A percentile compares a stretch with the other conserved stretches of the same genome.
phyloP scores from a whole-genome alignment of 140 eudicot species.

The Flaveria floridana region DNA sequence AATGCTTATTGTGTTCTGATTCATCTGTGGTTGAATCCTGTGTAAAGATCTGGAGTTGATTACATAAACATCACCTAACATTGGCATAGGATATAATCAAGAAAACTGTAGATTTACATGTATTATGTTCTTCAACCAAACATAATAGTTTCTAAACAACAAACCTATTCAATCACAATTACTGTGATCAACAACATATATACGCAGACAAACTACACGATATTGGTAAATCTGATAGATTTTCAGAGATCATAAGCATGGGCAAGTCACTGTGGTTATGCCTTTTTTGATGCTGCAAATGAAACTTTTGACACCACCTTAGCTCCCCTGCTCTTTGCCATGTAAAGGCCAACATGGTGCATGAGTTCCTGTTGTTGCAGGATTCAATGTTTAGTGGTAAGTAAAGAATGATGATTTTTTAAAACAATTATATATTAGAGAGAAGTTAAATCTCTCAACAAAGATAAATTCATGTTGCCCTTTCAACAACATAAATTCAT shows the following conservation, averaged over 20 bases:
- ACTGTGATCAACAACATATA: background rate
- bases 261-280: constrained; percentile 14
- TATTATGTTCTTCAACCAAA: background rate
- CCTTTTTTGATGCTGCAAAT: constrained; percentile 33
- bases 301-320: constrained; percentile 83
- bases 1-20: background rate
- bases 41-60: background rate
- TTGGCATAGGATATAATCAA: background rate
- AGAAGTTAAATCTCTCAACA: constrained; percentile 14
- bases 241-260: background rate
- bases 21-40: too few species aligned
- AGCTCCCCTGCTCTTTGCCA: constrained; percentile 97
- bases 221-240: background rate
- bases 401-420: background rate
- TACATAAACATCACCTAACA: background rate
- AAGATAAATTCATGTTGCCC: too few species aligned
- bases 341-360: constrained; percentile 96
- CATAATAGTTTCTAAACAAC: background rate
- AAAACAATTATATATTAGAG: background rate
- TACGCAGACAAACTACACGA: background rate
- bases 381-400: background rate
- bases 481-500: too few species aligned
- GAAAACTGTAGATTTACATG: background rate
- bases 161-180: background rate
- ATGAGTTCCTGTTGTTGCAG: constrained; percentile 66